These are phyloP conservation scores for Abrus pulchellus DNA, from an alignment of 306 rosid species.

Conservation along the genomic window DNA sequence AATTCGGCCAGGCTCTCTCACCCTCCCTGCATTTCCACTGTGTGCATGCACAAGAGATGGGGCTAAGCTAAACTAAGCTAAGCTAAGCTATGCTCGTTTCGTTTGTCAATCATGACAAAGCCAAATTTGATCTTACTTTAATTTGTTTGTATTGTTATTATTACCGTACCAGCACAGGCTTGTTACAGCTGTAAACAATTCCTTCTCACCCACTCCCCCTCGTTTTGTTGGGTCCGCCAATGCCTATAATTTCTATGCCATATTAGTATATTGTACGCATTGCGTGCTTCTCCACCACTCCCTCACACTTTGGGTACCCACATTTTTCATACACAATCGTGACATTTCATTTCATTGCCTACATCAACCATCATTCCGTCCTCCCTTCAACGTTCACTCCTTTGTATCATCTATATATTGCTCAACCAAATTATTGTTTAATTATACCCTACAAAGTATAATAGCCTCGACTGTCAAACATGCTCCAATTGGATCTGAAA, in stretches of 20 bases:
- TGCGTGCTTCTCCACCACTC: conserved; percentile 5
- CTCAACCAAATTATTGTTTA: conserved; percentile 18
- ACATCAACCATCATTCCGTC: background rate
- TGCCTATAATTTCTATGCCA: conserved; percentile 24
- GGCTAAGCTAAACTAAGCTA: background rate
- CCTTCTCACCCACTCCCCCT: conserved; percentile 16
- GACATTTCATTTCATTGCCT: background rate
- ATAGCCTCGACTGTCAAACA: conserved; percentile 21
- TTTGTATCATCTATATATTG: background rate
- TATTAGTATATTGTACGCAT: background rate
- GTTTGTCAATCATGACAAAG: conserved; percentile 13
- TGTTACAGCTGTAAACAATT: conserved; percentile 55
- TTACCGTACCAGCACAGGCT: conserved; percentile 38
- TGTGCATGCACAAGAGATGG: background rate
- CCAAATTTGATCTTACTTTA: conserved; percentile 13
- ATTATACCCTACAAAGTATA: background rate
- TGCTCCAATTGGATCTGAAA: conserved; percentile 22
- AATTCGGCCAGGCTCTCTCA: background rate
- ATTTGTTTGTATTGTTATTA: background rate
- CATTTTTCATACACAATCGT: background rate
- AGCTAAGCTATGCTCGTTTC: too few species aligned
- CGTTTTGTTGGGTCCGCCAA: conserved; percentile 27
- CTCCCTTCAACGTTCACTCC: background rate
- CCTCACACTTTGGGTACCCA: background rate
- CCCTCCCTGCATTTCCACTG: background rate